Percentiles rank a stretch among this genome's conserved stretches.
phyloP scores from a whole-genome alignment of 768 basidiomycete genomes.

The Lactarius hatsudake region DNA sequence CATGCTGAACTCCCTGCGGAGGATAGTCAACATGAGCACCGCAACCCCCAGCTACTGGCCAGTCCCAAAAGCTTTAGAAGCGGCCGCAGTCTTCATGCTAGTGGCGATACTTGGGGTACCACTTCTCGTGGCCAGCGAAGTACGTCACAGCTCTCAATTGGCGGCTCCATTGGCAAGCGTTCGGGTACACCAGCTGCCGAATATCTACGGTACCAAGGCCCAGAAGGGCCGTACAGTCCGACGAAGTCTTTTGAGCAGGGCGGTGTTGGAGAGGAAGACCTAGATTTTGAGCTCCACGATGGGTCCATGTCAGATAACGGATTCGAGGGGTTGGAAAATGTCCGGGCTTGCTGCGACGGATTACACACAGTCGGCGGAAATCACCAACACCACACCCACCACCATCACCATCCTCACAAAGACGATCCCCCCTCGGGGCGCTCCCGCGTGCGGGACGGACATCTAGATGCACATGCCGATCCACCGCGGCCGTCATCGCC shows the following conservation, averaged over 20 bases:
- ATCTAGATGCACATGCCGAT: slow-evolving; percentile 52
- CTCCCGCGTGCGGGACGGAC: slow-evolving; percentile 44
- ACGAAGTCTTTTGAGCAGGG: slow-evolving; percentile 49
- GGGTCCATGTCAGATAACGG: slow-evolving; percentile 70
- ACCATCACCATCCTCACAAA: slow-evolving; percentile 41
- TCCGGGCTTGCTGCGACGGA: slow-evolving; percentile 88
- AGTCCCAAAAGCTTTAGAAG: slow-evolving; percentile 79
- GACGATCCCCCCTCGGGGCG: slow-evolving; percentile 33
- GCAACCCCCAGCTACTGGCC: slow-evolving; percentile 44
- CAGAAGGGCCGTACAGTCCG: slow-evolving; percentile 77
- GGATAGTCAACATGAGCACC: slow-evolving; percentile 45
- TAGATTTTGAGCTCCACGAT: slow-evolving; percentile 83
- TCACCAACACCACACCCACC: slow-evolving; percentile 58
- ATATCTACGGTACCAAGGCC: slow-evolving; percentile 76
- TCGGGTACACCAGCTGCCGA: slow-evolving; percentile 90
- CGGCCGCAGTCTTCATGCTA: slow-evolving; percentile 51
- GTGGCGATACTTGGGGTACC: slow-evolving; percentile 65
- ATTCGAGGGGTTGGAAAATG: slow-evolving; percentile 93
- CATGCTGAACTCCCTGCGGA: slow-evolving; percentile 37
- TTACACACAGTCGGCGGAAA: slow-evolving; percentile 77
- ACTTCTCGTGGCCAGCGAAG: slow-evolving; percentile 78
- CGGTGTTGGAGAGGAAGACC: slow-evolving; percentile 49
- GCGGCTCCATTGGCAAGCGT: slow-evolving; percentile 79
- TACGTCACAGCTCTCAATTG: slow-evolving; percentile 71
- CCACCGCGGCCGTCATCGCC: slow-evolving; percentile 67